phyloP scores from a whole-genome alignment of 2,329 filamentous ascomycete species.

The Drechslerella dactyloides region DNA sequence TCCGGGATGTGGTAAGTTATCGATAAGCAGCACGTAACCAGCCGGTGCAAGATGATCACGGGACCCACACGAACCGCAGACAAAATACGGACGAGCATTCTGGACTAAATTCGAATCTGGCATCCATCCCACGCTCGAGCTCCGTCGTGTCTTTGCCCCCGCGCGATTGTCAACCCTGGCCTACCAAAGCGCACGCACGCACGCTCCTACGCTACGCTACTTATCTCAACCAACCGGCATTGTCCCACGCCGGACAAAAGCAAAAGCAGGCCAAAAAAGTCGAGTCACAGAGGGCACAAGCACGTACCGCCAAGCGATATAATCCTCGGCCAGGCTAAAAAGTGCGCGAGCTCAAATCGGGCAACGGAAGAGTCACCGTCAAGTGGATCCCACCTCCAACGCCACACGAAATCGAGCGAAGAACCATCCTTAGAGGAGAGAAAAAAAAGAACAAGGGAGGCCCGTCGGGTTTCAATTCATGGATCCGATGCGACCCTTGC shows the following conservation, averaged over 20 bases:
- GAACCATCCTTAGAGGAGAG: no score
- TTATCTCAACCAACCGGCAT: constrained; percentile 4
- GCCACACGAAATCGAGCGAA: no score
- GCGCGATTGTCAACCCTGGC: constrained; percentile 18
- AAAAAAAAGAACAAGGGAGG: no score
- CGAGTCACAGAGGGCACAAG: constrained; percentile 4
- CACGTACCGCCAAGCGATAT: background rate
- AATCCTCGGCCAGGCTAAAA: background rate
- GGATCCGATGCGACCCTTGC: no score
- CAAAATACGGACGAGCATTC: background rate
- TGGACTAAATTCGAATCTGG: background rate
- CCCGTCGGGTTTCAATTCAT: background rate
- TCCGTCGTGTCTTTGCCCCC: constrained; percentile 19
- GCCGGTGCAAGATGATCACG: no score
- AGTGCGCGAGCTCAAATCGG: background rate
- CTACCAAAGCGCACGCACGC: background rate
- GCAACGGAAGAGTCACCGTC: constrained; percentile 9
- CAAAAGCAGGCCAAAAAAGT: constrained; percentile 23
- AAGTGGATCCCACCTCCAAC: background rate
- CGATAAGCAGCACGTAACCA: background rate
- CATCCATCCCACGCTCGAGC: background rate
- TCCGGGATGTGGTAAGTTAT: background rate
- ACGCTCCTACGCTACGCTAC: background rate
- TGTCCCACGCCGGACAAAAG: constrained; percentile 33
- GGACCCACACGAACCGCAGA: background rate